These are phyloP conservation scores for Phytopythium boreale DNA, from an alignment of 352 stramenopile species.

Conservation along the genomic window DNA sequence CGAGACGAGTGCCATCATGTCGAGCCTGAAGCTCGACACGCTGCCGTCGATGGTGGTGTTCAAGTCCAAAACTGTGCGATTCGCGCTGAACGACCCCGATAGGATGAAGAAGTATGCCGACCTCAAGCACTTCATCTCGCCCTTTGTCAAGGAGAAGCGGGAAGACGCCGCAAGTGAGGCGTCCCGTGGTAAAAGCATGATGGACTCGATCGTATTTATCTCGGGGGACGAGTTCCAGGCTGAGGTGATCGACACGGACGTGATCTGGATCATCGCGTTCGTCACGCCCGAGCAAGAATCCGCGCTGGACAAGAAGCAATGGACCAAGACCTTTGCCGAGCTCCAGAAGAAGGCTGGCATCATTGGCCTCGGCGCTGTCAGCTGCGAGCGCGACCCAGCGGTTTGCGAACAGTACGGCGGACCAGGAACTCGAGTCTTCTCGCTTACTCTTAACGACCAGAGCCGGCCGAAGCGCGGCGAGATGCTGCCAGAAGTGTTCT, in stretches of 20 bases:
- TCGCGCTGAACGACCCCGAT: conserved; percentile 24
- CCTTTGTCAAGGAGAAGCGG: conserved; percentile 27
- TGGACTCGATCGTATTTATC: conserved; percentile 34
- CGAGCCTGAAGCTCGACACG: conserved; percentile 28
- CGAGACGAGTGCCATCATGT: conserved; percentile 27
- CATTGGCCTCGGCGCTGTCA: conserved; percentile 51
- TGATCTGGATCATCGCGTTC: conserved; percentile 70
- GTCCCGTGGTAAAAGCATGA: conserved; percentile 17
- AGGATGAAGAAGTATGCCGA: conserved; percentile 57
- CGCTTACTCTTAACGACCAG: conserved; percentile 24
- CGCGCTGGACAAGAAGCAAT: conserved; percentile 27
- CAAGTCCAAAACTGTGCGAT: conserved; percentile 27
- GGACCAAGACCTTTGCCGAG: conserved; percentile 44
- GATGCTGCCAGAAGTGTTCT: conserved; percentile 33
- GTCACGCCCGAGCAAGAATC: conserved; percentile 36
- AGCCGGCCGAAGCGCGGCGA: conserved; percentile 34
- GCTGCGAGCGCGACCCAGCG: conserved; percentile 38
- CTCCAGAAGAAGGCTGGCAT: conserved; percentile 59
- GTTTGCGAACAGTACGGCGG: conserved; percentile 54
- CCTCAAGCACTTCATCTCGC: conserved; percentile 51
- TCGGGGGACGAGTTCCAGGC: conserved; percentile 44
- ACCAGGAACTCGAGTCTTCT: conserved; percentile 50
- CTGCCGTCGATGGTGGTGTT: conserved; percentile 50
- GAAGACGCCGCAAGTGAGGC: conserved; percentile 1
- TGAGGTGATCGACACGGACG: conserved; percentile 40